Evolutionary conservation across 768 basidiomycete species (phyloP), one percentile per base, ranked within the genome.

Genomic region (Tubosaeta sp.): DNA sequence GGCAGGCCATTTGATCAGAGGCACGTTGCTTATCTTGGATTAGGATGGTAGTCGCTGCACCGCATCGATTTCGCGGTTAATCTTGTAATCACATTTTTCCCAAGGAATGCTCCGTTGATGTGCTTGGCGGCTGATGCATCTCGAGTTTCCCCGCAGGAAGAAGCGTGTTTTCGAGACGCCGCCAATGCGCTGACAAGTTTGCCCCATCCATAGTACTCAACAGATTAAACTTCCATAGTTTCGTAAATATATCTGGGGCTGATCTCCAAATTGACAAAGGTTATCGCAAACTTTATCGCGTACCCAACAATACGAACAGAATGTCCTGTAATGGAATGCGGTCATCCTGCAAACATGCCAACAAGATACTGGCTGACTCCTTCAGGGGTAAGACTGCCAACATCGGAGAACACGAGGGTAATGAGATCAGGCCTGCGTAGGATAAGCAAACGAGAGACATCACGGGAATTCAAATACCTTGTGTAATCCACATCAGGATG

Each of bases 401-500:
- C 84, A 60, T 98, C 95, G 50, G 90, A 92, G 65, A 97, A 90
- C 32, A 98, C 91, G 32, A 97, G 79, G 31, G 91, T 87, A 56
- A 97, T 95, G 57, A 95, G 73, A 73, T 97, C 93, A 48, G 94
- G 91, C 63, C 89, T 91, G 57, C 40, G 44, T 57, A 54, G 44
- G 53, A 59, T 70, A 42, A 70, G 63, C 54, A 58, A 59, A 54
- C 18, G 25, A 38, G 38, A 25, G 49, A 49, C 11, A 51, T 36
- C 27, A 35, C 16, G 44, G 36, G 51, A 56, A 50, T 62, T 51
- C 47, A 50, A 54, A 72, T 54, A 87, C 89, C 90, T 87, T 48
- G 95, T 97, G 67, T 96, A 94, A 69, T 98, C 95, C 36, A 95
- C 91, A 60, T 86, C 82, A 8, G 94, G 95, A 68, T 90, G 84